Percentiles rank a stretch among this genome's conserved stretches.
phyloP scores from a whole-genome alignment of 169 alveolate species.

The Eimeria brunetti region DNA sequence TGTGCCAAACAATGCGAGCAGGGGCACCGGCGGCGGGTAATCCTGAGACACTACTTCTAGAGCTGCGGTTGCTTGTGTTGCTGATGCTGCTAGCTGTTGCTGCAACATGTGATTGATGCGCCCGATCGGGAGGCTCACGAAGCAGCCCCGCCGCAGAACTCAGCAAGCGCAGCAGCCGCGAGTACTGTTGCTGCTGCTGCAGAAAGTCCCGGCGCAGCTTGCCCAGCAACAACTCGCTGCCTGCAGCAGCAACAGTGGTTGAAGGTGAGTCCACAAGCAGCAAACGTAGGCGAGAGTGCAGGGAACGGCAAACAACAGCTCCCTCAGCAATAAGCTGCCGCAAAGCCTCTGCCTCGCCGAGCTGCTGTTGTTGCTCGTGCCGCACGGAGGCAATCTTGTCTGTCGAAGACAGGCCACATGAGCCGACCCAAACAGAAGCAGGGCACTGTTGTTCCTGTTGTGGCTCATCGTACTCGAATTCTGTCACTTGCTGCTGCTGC shows the following conservation, averaged over 20 bases:
- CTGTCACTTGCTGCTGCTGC: background rate
- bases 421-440: background rate
- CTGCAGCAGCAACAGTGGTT: conserved; percentile 4
- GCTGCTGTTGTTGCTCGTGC: conserved; percentile 20
- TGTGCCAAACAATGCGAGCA: conserved; percentile 53
- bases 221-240: conserved; percentile 34
- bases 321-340: conserved; percentile 16
- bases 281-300: conserved; percentile 26
- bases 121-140: background rate
- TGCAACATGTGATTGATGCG: background rate
- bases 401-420: background rate
- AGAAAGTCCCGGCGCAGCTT: conserved; percentile 43
- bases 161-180: conserved; percentile 24
- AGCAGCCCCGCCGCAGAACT: background rate
- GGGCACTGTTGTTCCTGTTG: background rate
- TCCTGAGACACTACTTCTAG: background rate
- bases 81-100: background rate
- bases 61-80: background rate
- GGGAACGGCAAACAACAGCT: conserved; percentile 45
- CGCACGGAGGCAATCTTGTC: background rate
- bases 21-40: background rate
- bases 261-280: conserved; percentile 22
- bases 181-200: conserved; percentile 60
- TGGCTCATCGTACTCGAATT: background rate
- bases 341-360: background rate